A percentile compares a stretch with the other conserved stretches of the same genome.
Conservation (phyloP, 2,329 filamentous ascomycete genomes). For the Aspergillus luchuensis region DNA sequence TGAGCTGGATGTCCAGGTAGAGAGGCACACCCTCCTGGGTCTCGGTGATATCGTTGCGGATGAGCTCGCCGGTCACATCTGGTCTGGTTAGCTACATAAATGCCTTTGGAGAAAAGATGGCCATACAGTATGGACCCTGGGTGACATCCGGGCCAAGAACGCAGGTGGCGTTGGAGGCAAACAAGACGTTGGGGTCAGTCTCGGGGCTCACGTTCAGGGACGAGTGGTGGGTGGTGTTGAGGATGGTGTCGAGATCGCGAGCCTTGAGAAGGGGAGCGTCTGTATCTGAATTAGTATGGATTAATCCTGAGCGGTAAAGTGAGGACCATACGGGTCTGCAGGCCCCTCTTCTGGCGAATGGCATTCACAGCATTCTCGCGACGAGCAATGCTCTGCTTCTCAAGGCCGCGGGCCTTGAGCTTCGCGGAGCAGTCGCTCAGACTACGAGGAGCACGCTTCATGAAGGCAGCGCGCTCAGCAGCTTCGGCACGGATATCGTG, state of each 20-base stretch:
- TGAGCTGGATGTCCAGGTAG: slow-evolving; percentile 44
- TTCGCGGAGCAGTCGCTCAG: slow-evolving; percentile 52
- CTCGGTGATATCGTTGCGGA: slow-evolving; percentile 41
- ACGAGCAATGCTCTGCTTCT: slow-evolving; percentile 49
- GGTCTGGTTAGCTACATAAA: background rate
- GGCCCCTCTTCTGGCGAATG: slow-evolving; percentile 45
- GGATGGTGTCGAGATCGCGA: slow-evolving; percentile 38
- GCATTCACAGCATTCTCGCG: slow-evolving; percentile 46
- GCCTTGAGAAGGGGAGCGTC: slow-evolving; percentile 28
- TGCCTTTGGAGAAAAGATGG: fast-evolving
- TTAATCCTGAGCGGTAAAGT: background rate
- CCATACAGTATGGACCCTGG: slow-evolving; percentile 55
- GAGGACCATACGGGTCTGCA: slow-evolving; percentile 29
- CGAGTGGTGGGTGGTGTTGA: slow-evolving; percentile 46
- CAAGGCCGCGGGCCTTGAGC: slow-evolving; percentile 52
- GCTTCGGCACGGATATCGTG: slow-evolving; percentile 54
- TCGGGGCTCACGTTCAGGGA: slow-evolving; percentile 28
- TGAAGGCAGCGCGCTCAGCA: slow-evolving; percentile 52
- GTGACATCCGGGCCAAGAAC: slow-evolving; percentile 57
- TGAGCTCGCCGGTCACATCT: slow-evolving; percentile 42
- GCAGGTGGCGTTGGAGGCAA: slow-evolving; percentile 44
- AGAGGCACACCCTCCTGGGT: slow-evolving; percentile 40
- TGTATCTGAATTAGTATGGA: slow-evolving; percentile 1
- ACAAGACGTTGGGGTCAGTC: slow-evolving; percentile 31
- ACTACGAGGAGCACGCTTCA: slow-evolving; percentile 44